Conservation (phyloP, 2,329 filamentous ascomycete species). For the Talaromyces funiculosus region DNA sequence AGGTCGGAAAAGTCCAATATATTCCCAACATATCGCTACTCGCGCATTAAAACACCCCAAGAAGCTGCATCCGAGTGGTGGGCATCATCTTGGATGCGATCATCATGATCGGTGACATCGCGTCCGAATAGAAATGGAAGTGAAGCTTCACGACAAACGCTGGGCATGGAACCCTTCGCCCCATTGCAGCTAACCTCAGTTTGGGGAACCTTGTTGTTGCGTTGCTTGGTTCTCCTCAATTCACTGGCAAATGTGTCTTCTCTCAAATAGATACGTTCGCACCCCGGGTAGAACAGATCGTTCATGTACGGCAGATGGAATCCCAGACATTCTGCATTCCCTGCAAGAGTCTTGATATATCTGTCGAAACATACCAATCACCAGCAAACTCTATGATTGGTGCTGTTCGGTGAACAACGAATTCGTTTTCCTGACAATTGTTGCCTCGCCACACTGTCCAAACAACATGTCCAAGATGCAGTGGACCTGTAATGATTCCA, state of each 20-base stretch:
- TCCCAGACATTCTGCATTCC: not conserved
- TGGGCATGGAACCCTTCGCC: not conserved
- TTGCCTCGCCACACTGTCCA: not conserved
- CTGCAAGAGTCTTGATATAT: not conserved
- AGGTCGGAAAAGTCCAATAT: not conserved
- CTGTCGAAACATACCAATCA: not conserved
- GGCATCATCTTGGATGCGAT: not conserved
- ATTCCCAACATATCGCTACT: too few species aligned
- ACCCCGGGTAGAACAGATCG: not conserved
- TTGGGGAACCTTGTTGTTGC: not conserved
- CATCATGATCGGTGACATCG: not conserved
- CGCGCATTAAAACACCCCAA: not conserved
- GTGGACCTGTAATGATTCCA: not conserved
- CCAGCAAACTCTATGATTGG: not conserved
- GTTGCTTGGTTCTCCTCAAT: not conserved
- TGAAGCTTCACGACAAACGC: not conserved
- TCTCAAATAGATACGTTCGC: not conserved
- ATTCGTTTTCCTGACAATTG: not conserved
- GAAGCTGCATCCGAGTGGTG: not conserved
- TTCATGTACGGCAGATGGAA: not conserved
- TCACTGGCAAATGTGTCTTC: not conserved
- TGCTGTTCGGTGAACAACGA: not conserved
- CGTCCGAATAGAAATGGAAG: not conserved
- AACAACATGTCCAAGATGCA: not conserved
- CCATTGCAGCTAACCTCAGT: not conserved